Evolutionary conservation across 108 stramenopile species (phyloP), one percentile per base, ranked within the genome.

Genomic region (Heterococcus sp.): DNA sequence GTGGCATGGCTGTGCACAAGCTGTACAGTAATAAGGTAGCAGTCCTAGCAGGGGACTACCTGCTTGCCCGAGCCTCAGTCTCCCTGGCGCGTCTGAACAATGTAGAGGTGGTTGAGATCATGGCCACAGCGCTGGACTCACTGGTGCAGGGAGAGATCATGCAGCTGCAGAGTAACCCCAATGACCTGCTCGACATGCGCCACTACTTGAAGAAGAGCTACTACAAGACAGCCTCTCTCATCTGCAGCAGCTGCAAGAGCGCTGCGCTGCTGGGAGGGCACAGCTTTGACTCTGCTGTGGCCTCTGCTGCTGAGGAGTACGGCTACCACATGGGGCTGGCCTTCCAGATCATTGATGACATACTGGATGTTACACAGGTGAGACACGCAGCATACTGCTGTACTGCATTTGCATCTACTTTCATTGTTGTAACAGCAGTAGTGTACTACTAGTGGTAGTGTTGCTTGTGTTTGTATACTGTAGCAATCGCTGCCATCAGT

Each of bases 1-100:
- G 96, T 5, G 96, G 95, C 27, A 91, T 93, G 84, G 94, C 95
- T 14, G 95, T 96, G 2, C 96, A 97, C 90, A 95, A 95, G 89
- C 90, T 96, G n/a, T 97, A 95, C 74, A 94, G 94, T 37, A 96
- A 96, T 89, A 97, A 97, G 87, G 96, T 96, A 2, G 96, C 96
- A 0, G 95, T 97, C 21, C 87, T 97, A n/a, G 95, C 95, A n/a
- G 96, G 96, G 3, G 96, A 97, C 75, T 97, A 95, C 82, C 85
- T 97, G 0, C 75, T 97, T 1, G 96, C 95, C 21, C 76, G 95
- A 2, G 96, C 96, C 5, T 95, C 95, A 64, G 94, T 95, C 4
- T 87, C 95, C 21, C 85, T 96, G 40, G 95, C 95, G 21, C 86
- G 94, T 38, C 88, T 97, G 2, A 92, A 94, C 70, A 93, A 97